Evolutionary conservation across 441 rosid genomes (phyloP).

Genomic region (Capsella rubella): DNA sequence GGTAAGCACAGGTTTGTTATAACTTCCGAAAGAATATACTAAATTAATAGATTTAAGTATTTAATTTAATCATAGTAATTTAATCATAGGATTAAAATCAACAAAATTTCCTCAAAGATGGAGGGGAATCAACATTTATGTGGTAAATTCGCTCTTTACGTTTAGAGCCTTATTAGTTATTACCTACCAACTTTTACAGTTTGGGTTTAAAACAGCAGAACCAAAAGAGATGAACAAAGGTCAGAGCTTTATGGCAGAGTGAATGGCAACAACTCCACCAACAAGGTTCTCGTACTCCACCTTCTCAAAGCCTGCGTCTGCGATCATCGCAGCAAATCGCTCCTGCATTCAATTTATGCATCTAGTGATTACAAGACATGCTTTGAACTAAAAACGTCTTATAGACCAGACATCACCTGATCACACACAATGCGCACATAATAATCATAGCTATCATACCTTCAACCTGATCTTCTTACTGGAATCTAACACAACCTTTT

Average conservation of each 20-base stretch:
- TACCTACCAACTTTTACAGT: conserved; percentile 8
- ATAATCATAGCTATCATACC: background rate
- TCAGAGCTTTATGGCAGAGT: conserved; percentile 81
- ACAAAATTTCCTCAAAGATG: background rate
- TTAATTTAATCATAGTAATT: background rate
- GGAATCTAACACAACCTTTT: background rate
- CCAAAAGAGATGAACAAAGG: background rate
- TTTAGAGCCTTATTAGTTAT: conserved; percentile 12
- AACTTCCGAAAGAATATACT: too few species aligned
- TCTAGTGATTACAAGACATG: conserved; percentile 4
- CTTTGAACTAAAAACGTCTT: background rate
- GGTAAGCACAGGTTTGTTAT: background rate
- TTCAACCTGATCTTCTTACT: background rate
- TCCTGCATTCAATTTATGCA: conserved; percentile 60
- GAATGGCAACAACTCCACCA: conserved; percentile 93
- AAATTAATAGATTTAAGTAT: background rate
- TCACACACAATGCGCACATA: conserved; percentile 2
- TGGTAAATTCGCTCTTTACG: background rate
- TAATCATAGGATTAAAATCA: background rate
- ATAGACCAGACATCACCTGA: background rate
- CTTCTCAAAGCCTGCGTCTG: conserved; percentile 89
- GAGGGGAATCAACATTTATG: background rate
- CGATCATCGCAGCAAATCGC: conserved; percentile 83
- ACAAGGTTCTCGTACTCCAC: conserved; percentile 95
- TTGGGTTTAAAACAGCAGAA: conserved; percentile 14